Evolutionary conservation across 2,329 filamentous ascomycete species (phyloP).

Genomic region (Ophiostoma piceae): DNA sequence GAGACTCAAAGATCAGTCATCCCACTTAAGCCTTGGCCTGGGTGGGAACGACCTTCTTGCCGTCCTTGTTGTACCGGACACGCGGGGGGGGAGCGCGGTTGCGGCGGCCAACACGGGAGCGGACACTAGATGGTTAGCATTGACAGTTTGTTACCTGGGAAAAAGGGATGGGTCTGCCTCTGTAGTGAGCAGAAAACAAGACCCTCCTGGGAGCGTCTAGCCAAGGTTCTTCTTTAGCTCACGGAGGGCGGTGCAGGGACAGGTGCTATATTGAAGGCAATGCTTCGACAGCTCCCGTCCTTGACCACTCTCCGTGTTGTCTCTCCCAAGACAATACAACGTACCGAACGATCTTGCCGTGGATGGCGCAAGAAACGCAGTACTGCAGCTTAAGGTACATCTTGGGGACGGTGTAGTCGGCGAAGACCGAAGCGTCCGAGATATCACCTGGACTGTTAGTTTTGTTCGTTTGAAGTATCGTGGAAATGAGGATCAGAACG

Average conservation of each 20-base stretch:
- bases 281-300: not conserved
- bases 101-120: conserved; percentile 91
- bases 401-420: conserved; percentile 99
- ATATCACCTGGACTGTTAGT: conserved; percentile 75
- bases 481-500: conserved; percentile 39
- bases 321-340: conserved; percentile 61
- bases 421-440: conserved; percentile 98
- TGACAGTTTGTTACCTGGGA: conserved; percentile 14
- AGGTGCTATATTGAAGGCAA: not conserved
- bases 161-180: not conserved
- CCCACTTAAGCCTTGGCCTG: conserved; percentile 57
- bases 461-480: not conserved
- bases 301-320: conserved; percentile 40
- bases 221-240: conserved; percentile 45
- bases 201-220: conserved; percentile 25
- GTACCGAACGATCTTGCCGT: conserved; percentile 99
- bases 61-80: conserved; percentile 99
- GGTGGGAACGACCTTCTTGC: conserved; percentile 97
- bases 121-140: conserved; percentile 67
- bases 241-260: conserved; percentile 29
- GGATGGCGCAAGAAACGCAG: conserved; percentile 99
- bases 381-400: conserved; percentile 99
- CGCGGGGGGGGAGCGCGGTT: conserved; percentile 97
- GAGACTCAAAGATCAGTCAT: not conserved
- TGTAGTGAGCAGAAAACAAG: conserved; percentile 19